Percentiles rank a stretch among this genome's conserved stretches.
phyloP scores from a whole-genome alignment of 2,329 filamentous ascomycete genomes.

The Aspergillus fijiensis region DNA sequence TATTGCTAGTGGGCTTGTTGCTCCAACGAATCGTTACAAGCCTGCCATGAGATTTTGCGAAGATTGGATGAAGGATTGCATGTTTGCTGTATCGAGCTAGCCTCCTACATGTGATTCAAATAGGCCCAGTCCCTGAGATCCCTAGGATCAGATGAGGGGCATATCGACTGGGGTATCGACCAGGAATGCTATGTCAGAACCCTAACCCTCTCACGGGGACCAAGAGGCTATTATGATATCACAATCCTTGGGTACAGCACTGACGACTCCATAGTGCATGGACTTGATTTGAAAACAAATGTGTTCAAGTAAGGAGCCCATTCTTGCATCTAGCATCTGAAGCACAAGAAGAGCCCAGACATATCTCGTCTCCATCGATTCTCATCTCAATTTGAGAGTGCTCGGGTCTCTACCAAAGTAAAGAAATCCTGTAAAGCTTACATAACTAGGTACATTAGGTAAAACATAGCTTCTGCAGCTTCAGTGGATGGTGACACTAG shows the following conservation, averaged over 20 bases:
- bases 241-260: not conserved
- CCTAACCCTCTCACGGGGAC: constrained; percentile 1
- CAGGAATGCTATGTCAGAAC: constrained; percentile 15
- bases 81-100: no score
- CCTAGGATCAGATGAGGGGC: not conserved
- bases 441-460: not conserved
- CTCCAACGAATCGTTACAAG: no score
- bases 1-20: no score
- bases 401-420: not conserved
- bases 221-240: not conserved
- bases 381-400: not conserved
- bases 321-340: not conserved
- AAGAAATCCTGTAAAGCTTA: not conserved
- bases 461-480: not conserved
- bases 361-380: not conserved
- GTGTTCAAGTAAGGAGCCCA: not conserved
- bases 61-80: no score
- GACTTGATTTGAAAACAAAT: not conserved
- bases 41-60: no score
- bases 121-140: not conserved
- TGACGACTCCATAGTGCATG: not conserved
- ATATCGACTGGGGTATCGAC: not conserved
- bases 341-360: not conserved
- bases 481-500: not conserved
- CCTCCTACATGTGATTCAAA: no score